Evolutionary conservation across 352 stramenopile genomes (phyloP).

Genomic region (Pseudoperonospora humuli): DNA sequence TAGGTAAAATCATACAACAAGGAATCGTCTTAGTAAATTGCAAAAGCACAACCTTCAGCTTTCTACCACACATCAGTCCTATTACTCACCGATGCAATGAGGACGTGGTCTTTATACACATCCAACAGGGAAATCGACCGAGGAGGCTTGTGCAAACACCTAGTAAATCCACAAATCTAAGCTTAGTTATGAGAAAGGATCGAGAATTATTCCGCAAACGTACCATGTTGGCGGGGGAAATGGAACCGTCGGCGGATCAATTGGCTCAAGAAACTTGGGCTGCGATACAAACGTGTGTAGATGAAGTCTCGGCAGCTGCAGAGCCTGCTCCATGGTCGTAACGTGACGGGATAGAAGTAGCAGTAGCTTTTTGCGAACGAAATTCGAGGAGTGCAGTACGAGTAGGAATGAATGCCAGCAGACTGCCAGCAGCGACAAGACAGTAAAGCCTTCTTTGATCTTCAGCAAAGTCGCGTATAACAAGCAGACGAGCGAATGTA

Average conservation of each 20-base stretch:
- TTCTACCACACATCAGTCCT: too few relatives aligned
- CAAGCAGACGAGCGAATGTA: conserved; percentile 16
- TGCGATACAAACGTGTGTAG: conserved; percentile 41
- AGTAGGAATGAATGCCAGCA: not conserved
- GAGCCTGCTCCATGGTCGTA: conserved; percentile 42
- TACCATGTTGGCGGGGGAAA: conserved; percentile 61
- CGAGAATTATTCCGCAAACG: not conserved
- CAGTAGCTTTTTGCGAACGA: conserved; percentile 1
- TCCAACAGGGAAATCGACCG: conserved; percentile 58
- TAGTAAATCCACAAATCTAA: conserved; percentile 3
- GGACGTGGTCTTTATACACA: conserved; percentile 76
- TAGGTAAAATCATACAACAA: not conserved
- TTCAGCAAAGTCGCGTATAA: conserved; percentile 11
- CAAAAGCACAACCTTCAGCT: too few relatives aligned
- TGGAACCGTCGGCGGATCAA: conserved; percentile 57
- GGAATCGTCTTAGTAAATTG: too few relatives aligned
- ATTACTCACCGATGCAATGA: conserved; percentile 65
- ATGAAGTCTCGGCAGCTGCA: conserved; percentile 61
- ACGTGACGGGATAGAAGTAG: too few relatives aligned
- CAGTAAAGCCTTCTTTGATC: not conserved
- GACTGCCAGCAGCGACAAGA: conserved; percentile 6
- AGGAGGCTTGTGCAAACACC: conserved; percentile 45
- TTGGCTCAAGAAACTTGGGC: conserved; percentile 57
- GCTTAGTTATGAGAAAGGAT: too few relatives aligned
- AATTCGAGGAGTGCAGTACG: not conserved